phyloP scores from a whole-genome alignment of 805 yeast genomes.

The Sugiyamaella lignohabitans region DNA sequence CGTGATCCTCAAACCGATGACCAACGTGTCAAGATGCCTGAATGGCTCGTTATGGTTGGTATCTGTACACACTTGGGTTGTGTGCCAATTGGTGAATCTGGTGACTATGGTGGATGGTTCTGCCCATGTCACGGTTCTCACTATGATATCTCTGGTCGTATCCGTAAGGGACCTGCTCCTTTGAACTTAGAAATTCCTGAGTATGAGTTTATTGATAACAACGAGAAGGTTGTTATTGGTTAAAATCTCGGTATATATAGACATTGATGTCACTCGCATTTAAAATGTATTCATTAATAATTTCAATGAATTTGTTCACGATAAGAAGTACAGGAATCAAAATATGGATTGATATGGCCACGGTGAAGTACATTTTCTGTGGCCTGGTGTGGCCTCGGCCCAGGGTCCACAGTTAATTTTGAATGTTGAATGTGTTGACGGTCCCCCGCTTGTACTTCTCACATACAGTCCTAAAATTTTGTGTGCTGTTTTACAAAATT shows the following conservation, averaged over 20 bases:
- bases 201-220: conserved; percentile 66
- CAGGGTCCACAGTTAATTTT: too few relatives aligned
- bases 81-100: conserved; percentile 99
- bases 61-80: conserved; percentile 99
- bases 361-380: neutral
- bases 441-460: neutral
- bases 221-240: conserved; percentile 84
- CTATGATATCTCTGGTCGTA: conserved; percentile 99
- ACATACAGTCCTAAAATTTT: neutral
- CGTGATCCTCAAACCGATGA: conserved; percentile 94
- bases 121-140: conserved; percentile 99
- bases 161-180: conserved; percentile 99
- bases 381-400: too few relatives aligned
- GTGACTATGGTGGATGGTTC: conserved; percentile 99
- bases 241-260: too few relatives aligned
- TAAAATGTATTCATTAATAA: too few relatives aligned
- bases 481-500: neutral
- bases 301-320: too few relatives aligned
- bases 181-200: conserved; percentile 94
- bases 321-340: too few relatives aligned
- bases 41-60: conserved; percentile 99
- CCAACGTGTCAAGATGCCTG: conserved; percentile 93
- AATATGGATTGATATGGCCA: too few relatives aligned
- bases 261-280: too few relatives aligned
- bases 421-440: neutral